Evolutionary conservation across 2,329 filamentous ascomycete genomes (phyloP).

Genomic region (Talaromyces sp.): DNA sequence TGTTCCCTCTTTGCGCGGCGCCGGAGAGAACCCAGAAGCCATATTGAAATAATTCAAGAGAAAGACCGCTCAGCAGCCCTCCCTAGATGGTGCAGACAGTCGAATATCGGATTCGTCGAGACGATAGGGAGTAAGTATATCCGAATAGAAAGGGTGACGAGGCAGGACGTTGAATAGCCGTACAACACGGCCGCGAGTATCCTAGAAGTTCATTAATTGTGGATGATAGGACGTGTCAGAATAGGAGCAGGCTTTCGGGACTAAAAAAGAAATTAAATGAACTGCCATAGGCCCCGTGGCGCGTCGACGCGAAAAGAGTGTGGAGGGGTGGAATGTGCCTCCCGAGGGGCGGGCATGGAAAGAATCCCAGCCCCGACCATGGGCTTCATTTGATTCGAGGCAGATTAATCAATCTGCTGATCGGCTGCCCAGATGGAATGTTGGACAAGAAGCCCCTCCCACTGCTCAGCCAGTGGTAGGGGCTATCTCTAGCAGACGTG

Average conservation of each 20-base stretch:
- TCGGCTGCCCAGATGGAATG: constrained; percentile 18
- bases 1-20: constrained; percentile 30
- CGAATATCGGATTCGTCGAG: not conserved
- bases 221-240: constrained; percentile 3
- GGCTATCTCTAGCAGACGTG: not conserved
- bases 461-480: constrained; percentile 10
- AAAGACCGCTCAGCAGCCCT: constrained; percentile 12
- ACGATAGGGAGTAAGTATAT: not conserved
- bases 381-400: not conserved
- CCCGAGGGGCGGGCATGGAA: constrained; percentile 23
- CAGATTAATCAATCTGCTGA: constrained; percentile 6
- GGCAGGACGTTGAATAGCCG: constrained; percentile 8
- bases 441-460: not conserved
- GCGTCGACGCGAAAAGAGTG: constrained; percentile 29
- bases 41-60: constrained; percentile 13
- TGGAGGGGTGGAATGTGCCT: constrained; percentile 31
- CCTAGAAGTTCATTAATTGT: constrained; percentile 9
- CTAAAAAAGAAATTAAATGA: constrained; percentile 22
- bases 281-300: constrained; percentile 12
- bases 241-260: constrained; percentile 4
- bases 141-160: not conserved
- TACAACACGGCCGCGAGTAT: constrained; percentile 11
- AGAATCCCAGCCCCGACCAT: constrained; percentile 24
- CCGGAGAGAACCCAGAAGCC: constrained; percentile 17
- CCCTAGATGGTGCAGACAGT: not conserved